A percentile compares a stretch with the other conserved stretches of the same genome.
Evolutionary conservation across 2,329 filamentous ascomycete species (phyloP).

Genomic region (Lachnellula occidentalis): DNA sequence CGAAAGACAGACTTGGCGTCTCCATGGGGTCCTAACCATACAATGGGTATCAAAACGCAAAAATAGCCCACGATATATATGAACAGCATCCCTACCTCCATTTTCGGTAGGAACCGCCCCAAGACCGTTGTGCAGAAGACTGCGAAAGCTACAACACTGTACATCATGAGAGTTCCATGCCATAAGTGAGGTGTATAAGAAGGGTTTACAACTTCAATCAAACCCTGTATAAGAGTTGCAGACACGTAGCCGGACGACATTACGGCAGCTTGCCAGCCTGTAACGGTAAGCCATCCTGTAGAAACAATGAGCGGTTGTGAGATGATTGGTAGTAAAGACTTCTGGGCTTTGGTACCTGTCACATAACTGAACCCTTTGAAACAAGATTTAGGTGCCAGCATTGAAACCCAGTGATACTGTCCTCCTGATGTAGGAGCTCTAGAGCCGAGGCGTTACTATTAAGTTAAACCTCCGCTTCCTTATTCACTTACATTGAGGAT

Average conservation of each 20-base stretch:
- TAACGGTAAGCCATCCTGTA: constrained; percentile 1
- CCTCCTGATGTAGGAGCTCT: constrained; percentile 30
- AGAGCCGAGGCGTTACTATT: not conserved
- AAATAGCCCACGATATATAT: not conserved
- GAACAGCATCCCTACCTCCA: not conserved
- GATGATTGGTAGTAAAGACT: not conserved
- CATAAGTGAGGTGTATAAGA: constrained; percentile 32
- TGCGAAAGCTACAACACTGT: not conserved
- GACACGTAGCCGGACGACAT: not conserved
- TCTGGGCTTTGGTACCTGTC: not conserved
- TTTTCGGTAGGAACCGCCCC: not conserved
- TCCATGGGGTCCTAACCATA: constrained; percentile 1
- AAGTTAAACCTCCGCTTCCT: not conserved
- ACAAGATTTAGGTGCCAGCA: constrained; percentile 3
- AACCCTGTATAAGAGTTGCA: constrained; percentile 38
- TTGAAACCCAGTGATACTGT: constrained; percentile 14
- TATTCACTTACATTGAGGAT: constrained; percentile 11
- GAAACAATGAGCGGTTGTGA: not conserved
- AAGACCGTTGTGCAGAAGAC: not conserved
- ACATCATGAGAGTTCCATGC: constrained; percentile 35
- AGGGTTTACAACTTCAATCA: constrained; percentile 29
- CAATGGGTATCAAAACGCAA: not conserved
- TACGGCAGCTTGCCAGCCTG: not conserved
- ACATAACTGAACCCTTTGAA: constrained; percentile 3
- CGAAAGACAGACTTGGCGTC: not conserved